These are phyloP conservation scores for Saccharomycopsis sp. DNA, from an alignment of 805 yeast species.

Conservation along the genomic window DNA sequence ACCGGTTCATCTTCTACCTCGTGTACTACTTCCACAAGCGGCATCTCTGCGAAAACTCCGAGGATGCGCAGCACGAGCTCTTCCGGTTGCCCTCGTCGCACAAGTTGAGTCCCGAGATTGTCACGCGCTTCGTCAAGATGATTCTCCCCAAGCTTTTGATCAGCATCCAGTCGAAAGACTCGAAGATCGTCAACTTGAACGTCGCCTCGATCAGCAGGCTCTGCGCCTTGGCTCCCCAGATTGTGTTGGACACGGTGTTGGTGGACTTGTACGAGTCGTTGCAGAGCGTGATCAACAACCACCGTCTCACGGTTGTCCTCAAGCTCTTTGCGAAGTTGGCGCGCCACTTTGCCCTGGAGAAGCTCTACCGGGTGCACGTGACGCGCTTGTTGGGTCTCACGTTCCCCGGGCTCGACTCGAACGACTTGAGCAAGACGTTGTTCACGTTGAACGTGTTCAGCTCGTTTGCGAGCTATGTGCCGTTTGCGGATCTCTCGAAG, in stretches of 20 bases:
- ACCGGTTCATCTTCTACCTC: slow-evolving; percentile 57
- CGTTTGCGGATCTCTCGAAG: slow-evolving; percentile 54
- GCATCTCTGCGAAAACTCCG: slow-evolving; percentile 41
- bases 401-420: slow-evolving; percentile 80
- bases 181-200: slow-evolving; percentile 48
- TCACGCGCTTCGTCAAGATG: slow-evolving; percentile 41
- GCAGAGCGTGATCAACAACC: slow-evolving; percentile 61
- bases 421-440: slow-evolving; percentile 70
- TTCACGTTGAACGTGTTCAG: slow-evolving; percentile 64
- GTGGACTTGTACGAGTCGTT: slow-evolving; percentile 74
- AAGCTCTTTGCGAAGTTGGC: slow-evolving; percentile 58
- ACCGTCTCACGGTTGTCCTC: slow-evolving; percentile 69
- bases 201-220: slow-evolving; percentile 55
- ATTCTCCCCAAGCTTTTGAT: slow-evolving; percentile 50
- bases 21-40: slow-evolving; percentile 57
- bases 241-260: slow-evolving; percentile 46
- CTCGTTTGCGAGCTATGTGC: slow-evolving; percentile 63
- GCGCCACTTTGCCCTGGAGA: slow-evolving; percentile 57
- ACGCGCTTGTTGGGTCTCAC: slow-evolving; percentile 64
- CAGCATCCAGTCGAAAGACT: slow-evolving; percentile 75
- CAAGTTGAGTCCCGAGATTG: slow-evolving; percentile 33
- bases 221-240: slow-evolving; percentile 52
- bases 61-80: slow-evolving; percentile 21
- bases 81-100: slow-evolving; percentile 29
- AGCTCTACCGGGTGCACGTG: slow-evolving; percentile 67